Evolutionary conservation across 305 asterid genomes (phyloP), one percentile per base, ranked within the genome.

Genomic region (Fraxinus greggii): DNA sequence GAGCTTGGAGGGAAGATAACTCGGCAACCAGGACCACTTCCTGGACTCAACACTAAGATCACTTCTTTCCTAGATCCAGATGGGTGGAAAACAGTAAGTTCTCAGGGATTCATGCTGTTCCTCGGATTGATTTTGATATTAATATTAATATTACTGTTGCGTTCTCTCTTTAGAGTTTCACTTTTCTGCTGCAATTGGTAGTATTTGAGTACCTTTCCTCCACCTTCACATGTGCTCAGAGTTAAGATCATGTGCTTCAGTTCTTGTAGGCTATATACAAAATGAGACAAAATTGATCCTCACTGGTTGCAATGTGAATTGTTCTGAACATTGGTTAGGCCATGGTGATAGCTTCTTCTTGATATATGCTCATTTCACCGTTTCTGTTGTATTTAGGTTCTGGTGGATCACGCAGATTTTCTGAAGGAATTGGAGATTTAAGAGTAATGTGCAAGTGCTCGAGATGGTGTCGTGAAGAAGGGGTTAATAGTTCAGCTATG

Each of bases 11-110:
- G 98, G 84, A 92, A 93, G 90, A 86, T 95, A 79, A 92, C 97
- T 79, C 93, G 99, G 45, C 90, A 91, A 82, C 89, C 98, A 35
- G 99, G 98, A 33, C 93, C 98, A 26, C 85, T 95, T 80, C 95
- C 98, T 70, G 98, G 99, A 81, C 78, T 95, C 83, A 92, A 88
- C 88, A 95, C 98, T 76, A 95, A 93, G 93, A 92, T 95, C 86
- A 89, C 92, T 79, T 89, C 97, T 81, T 92, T 95, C 83, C 84
- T 93, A 69, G 98, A 95, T 77, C 99, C 99, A 19, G 98, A 95
- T 88, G 99, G 99, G 21, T 95, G 99, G 99, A 95, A 95, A 90
- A 93, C 95, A 69, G 98, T 92, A 86, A 93, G 97, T 86, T 77
- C 40, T 54, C 67, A 36, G 28, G 5, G 45, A 63, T 69, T 17